Conservation (phyloP, 139 green algal genomes). For the Klebsormidium nitens region DNA sequence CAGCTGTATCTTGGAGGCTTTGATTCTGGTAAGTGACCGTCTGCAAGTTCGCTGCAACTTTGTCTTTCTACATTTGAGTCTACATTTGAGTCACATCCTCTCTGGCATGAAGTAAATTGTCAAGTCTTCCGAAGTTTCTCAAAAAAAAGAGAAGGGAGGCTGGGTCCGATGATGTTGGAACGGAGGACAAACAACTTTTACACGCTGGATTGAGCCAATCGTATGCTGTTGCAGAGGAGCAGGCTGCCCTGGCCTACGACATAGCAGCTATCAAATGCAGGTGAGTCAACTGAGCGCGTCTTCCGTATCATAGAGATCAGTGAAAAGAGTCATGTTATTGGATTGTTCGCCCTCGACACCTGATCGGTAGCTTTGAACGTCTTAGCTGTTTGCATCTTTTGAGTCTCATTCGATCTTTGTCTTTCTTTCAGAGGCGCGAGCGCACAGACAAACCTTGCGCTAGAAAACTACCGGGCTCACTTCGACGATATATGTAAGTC, state of each 20-base stretch:
- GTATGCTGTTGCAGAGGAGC: slow-evolving; percentile 58
- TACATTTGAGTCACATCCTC: too few relatives aligned
- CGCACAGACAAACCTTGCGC: slow-evolving; percentile 65
- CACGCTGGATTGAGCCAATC: too few relatives aligned
- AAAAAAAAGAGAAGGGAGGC: too few relatives aligned
- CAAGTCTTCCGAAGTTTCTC: too few relatives aligned
- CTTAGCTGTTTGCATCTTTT: not conserved
- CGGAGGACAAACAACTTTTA: too few relatives aligned
- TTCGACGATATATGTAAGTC: slow-evolving; percentile 45
- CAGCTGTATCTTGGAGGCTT: slow-evolving; percentile 86
- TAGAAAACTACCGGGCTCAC: slow-evolving; percentile 56
- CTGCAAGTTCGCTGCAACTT: too few relatives aligned
- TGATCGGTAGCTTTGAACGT: not conserved
- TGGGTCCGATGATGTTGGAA: too few relatives aligned
- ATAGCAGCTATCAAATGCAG: slow-evolving; percentile 64
- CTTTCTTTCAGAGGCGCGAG: slow-evolving; percentile 25
- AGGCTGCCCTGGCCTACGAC: slow-evolving; percentile 76
- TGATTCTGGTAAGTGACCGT: slow-evolving; percentile 21
- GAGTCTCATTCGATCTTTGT: not conserved
- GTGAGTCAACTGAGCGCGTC: not conserved
- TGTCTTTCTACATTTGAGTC: too few relatives aligned
- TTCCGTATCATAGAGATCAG: not conserved
- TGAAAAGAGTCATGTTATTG: too few relatives aligned
- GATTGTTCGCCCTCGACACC: too few relatives aligned
- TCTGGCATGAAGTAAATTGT: too few relatives aligned